Conservation (phyloP, 2,329 filamentous ascomycete species). For the Talaromyces marneffei region DNA sequence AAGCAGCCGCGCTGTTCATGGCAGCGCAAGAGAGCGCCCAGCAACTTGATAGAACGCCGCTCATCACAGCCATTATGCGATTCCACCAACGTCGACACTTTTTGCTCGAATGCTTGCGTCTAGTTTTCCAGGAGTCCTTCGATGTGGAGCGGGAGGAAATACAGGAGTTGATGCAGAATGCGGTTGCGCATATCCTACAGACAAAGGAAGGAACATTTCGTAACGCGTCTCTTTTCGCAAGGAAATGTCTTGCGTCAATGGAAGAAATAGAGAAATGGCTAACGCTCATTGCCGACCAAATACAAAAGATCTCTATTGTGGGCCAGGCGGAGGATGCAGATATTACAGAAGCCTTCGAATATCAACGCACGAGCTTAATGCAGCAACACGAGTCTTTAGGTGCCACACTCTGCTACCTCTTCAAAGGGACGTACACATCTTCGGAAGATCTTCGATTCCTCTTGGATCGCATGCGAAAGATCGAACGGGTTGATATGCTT, state of each 20-base stretch:
- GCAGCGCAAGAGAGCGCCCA: constrained; percentile 65
- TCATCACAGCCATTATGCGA: constrained; percentile 74
- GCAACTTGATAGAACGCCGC: constrained; percentile 63
- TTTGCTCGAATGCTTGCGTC: constrained; percentile 73
- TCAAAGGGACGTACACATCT: constrained; percentile 67
- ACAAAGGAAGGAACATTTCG: constrained; percentile 44
- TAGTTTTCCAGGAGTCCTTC: constrained; percentile 66
- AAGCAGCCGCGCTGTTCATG: constrained; percentile 71
- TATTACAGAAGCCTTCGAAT: constrained; percentile 69
- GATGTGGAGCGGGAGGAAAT: constrained; percentile 54
- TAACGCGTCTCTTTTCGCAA: constrained; percentile 59
- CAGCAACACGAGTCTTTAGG: constrained; percentile 86
- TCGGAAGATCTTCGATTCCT: constrained; percentile 69
- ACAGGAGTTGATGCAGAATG: constrained; percentile 50
- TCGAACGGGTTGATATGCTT: constrained; percentile 70
- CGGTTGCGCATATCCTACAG: constrained; percentile 54
- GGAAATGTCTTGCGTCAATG: constrained; percentile 72
- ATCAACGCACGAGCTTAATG: constrained; percentile 71
- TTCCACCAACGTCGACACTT: constrained; percentile 84
- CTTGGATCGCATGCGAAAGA: constrained; percentile 59
- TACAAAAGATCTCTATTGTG: constrained; percentile 68
- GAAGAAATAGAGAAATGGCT: constrained; percentile 70
- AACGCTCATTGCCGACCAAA: constrained; percentile 66
- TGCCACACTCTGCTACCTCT: constrained; percentile 70
- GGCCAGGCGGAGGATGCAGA: constrained; percentile 61